A percentile compares a stretch with the other conserved stretches of the same genome.
phyloP scores from a whole-genome alignment of 2,329 filamentous ascomycete species.

The Sarocladium kiliense region DNA sequence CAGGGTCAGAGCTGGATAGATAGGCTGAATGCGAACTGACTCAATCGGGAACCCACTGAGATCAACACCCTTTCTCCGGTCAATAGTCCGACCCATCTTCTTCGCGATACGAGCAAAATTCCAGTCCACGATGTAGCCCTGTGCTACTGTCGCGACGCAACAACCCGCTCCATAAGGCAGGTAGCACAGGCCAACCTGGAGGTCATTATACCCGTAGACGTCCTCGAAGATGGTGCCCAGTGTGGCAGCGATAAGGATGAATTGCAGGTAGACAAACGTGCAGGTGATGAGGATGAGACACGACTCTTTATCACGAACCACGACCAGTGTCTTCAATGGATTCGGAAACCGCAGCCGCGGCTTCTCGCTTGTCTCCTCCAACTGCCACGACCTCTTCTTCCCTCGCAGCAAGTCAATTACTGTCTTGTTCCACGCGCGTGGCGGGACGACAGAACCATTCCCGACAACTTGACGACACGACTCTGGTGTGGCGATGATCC shows the following conservation, averaged over 20 bases:
- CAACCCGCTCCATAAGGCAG: slow-evolving; percentile 49
- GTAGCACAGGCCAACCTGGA: slow-evolving; percentile 50
- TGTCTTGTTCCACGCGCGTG: slow-evolving; percentile 54
- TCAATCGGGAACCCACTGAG: slow-evolving; percentile 50
- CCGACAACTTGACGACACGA: slow-evolving; percentile 56
- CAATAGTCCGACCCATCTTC: slow-evolving; percentile 55
- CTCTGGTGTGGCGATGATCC: slow-evolving; percentile 53
- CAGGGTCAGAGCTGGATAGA: slow-evolving; percentile 48
- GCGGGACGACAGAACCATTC: slow-evolving; percentile 52
- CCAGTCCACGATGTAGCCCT: slow-evolving; percentile 56
- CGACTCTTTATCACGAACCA: slow-evolving; percentile 55
- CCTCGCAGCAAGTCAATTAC: slow-evolving; percentile 43
- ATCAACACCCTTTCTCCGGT: slow-evolving; percentile 50
- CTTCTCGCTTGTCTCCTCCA: slow-evolving; percentile 23
- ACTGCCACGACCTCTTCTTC: slow-evolving; percentile 24
- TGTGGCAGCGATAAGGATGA: slow-evolving; percentile 49
- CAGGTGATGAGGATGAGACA: slow-evolving; percentile 47
- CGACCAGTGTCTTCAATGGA: slow-evolving; percentile 47
- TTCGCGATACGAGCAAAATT: slow-evolving; percentile 67
- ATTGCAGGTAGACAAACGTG: slow-evolving; percentile 49
- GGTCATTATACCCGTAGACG: slow-evolving; percentile 46
- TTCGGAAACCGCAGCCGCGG: slow-evolving; percentile 49
- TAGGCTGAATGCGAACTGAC: slow-evolving; percentile 46
- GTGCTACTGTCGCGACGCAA: slow-evolving; percentile 41
- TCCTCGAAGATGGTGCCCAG: slow-evolving; percentile 45